These are phyloP conservation scores for Ceratocystis albifundus DNA, from an alignment of 2,329 filamentous ascomycete species.

Conservation along the genomic window DNA sequence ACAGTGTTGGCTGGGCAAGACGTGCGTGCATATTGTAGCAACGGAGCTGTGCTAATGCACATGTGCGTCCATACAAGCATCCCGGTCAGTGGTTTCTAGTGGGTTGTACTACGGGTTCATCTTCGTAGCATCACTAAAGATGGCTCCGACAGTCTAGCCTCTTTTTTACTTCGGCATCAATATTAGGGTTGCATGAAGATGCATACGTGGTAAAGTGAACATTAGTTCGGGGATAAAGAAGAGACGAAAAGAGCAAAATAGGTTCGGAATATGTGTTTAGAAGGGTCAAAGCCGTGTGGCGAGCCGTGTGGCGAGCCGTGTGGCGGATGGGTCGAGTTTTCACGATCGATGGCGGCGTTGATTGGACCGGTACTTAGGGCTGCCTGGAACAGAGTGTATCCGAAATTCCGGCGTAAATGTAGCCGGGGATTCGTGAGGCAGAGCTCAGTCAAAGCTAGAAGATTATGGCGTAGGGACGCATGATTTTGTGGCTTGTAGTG, in stretches of 20 bases:
- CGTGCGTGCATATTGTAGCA: no score
- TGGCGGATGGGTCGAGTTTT: background rate
- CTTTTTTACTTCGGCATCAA: background rate
- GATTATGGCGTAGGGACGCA: no score
- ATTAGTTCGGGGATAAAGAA: background rate
- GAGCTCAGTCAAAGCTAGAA: background rate
- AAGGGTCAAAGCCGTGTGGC: background rate
- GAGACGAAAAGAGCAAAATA: background rate
- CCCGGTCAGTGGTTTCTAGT: background rate
- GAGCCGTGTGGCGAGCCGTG: background rate
- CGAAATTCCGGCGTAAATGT: no score
- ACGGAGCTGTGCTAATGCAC: no score
- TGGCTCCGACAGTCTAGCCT: background rate
- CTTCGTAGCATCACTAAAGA: background rate
- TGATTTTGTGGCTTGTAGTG: no score
- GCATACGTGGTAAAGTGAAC: background rate
- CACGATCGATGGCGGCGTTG: background rate
- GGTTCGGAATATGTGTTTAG: background rate
- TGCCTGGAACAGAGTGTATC: no score
- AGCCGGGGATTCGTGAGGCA: no score
- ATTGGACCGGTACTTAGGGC: constrained; percentile 1
- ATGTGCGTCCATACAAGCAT: background rate
- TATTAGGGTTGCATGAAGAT: background rate
- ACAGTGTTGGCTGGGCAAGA: no score
- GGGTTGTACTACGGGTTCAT: background rate